Evolutionary conservation across 768 basidiomycete species (phyloP).

Genomic region (Suillus decipiens): DNA sequence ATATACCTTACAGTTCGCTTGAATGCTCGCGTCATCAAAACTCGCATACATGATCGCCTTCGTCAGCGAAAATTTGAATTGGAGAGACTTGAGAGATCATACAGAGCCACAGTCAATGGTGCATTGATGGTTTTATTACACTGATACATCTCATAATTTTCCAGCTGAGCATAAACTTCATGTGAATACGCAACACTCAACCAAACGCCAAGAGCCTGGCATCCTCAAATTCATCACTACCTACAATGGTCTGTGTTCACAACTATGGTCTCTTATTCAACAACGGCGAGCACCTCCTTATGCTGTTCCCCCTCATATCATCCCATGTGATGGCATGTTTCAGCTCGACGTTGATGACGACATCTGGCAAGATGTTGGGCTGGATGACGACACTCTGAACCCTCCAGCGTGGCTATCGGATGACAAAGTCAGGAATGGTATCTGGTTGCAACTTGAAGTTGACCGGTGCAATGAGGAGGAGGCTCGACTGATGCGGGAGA

Average conservation of each 20-base stretch:
- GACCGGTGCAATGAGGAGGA: not conserved
- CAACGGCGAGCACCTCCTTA: not conserved
- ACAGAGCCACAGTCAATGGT: constrained; percentile 8
- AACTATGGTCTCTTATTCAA: not conserved
- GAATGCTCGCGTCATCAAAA: not conserved
- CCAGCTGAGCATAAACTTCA: constrained; percentile 27
- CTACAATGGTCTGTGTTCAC: not conserved
- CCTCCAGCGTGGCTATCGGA: not conserved
- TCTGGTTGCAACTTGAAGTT: not conserved
- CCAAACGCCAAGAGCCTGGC: constrained; percentile 24
- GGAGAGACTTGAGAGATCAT: constrained; percentile 22
- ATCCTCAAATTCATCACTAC: not conserved
- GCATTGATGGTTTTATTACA: not conserved
- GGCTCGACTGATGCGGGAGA: not conserved
- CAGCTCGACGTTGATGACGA: not conserved
- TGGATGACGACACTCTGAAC: not conserved
- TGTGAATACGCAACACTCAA: constrained; percentile 26
- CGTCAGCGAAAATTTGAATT: constrained; percentile 31
- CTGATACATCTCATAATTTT: constrained; percentile 6
- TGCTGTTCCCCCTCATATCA: not conserved
- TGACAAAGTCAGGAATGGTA: not conserved
- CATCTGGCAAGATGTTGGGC: not conserved
- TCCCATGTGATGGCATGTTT: not conserved
- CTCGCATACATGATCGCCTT: constrained; percentile 7
- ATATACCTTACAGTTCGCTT: constrained; percentile 18